A percentile compares a stretch with the other conserved stretches of the same genome.
Conservation (phyloP, 1,284 basidiomycete genomes). For the Cryptococcus deneoformans region DNA sequence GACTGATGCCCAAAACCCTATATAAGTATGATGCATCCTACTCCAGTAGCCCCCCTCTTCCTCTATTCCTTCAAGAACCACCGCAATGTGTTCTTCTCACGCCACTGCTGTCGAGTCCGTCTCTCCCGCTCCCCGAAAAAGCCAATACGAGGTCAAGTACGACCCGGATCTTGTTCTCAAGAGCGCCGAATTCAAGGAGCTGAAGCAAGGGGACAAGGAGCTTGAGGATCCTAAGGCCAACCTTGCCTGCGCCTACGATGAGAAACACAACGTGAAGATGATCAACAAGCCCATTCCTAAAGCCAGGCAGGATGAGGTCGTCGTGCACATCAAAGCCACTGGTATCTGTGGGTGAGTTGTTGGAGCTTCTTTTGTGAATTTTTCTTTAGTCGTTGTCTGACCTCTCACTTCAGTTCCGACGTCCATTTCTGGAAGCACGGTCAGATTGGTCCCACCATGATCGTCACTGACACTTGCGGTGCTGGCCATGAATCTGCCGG, state of each 20-base stretch:
- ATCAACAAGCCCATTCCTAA: conserved; percentile 46
- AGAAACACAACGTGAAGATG: conserved; percentile 48
- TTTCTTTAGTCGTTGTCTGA: neutral
- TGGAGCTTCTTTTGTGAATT: neutral
- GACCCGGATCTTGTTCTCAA: conserved; percentile 40
- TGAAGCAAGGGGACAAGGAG: conserved; percentile 26
- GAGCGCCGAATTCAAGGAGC: conserved; percentile 40
- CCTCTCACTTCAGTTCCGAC: conserved; percentile 42
- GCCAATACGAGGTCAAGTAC: conserved; percentile 34
- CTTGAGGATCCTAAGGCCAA: conserved; percentile 29
- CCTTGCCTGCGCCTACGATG: conserved; percentile 50
- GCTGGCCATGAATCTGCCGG: conserved; percentile 52
- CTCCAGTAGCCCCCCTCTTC: too few relatives aligned
- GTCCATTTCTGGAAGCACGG: conserved; percentile 58
- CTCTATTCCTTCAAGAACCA: too few relatives aligned
- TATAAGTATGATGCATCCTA: too few relatives aligned
- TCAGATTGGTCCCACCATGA: conserved; percentile 47
- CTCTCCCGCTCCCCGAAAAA: neutral
- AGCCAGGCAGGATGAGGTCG: conserved; percentile 47
- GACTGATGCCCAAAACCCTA: too few relatives aligned
- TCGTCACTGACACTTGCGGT: conserved; percentile 42
- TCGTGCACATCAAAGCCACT: conserved; percentile 50
- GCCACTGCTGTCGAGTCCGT: conserved; percentile 4
- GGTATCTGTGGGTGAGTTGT: conserved; percentile 52
- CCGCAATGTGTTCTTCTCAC: too few relatives aligned